These are phyloP conservation scores for Dentipellis fragilis DNA, from an alignment of 768 basidiomycete genomes.

Conservation along the genomic window DNA sequence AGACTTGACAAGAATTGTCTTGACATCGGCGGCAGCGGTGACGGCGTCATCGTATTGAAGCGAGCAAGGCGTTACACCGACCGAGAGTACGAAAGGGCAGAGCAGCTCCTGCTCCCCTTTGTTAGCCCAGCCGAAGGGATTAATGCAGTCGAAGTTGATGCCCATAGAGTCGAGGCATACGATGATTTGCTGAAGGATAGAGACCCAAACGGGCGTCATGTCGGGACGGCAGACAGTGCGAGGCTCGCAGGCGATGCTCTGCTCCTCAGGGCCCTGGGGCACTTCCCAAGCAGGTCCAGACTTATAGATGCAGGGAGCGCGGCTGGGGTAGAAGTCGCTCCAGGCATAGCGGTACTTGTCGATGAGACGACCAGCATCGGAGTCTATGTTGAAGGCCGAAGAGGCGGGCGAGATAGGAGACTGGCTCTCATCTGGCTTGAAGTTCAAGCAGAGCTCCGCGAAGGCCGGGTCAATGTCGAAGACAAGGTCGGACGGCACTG, in stretches of 20 bases:
- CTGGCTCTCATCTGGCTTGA: no score
- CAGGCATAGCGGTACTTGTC: slow-evolving; percentile 6
- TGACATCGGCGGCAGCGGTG: slow-evolving; percentile 13
- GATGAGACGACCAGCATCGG: slow-evolving; percentile 1
- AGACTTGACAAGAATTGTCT: slow-evolving; percentile 10
- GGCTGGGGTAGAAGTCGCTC: slow-evolving; percentile 2
- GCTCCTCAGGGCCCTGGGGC: slow-evolving; percentile 11
- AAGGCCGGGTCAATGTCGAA: neutral
- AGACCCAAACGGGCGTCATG: slow-evolving; percentile 19
- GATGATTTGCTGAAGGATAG: slow-evolving; percentile 11
- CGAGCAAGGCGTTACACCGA: slow-evolving; percentile 19
- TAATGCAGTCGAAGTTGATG: slow-evolving; percentile 14
- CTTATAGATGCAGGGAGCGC: slow-evolving; percentile 4
- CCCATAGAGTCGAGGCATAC: slow-evolving; percentile 17
- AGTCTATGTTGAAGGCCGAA: neutral
- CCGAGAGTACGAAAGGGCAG: slow-evolving; percentile 15
- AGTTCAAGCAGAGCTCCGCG: no score
- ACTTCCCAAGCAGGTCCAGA: slow-evolving; percentile 2
- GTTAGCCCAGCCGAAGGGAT: slow-evolving; percentile 15
- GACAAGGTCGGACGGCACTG: neutral
- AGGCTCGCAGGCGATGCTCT: slow-evolving; percentile 17
- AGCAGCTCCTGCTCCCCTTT: slow-evolving; percentile 14
- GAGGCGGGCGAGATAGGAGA: neutral
- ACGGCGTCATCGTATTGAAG: slow-evolving; percentile 17
- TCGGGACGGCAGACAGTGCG: slow-evolving; percentile 20